Conservation (phyloP, 108 stramenopile species). For the Cyclotella atomus region DNA sequence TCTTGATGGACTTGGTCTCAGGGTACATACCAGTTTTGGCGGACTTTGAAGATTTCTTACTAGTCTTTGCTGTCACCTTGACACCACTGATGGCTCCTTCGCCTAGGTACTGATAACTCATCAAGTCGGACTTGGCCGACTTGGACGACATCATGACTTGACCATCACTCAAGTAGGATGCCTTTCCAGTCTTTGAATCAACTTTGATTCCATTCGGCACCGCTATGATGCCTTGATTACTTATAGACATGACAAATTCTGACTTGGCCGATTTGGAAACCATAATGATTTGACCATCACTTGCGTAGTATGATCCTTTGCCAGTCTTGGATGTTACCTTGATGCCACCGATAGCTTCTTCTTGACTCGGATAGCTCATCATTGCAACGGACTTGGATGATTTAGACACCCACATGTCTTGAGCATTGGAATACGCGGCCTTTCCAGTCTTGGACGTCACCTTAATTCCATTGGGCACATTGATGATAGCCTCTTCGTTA, state of each 20-base stretch:
- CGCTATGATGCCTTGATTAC: neutral
- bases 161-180: slow-evolving; percentile 3
- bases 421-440: neutral
- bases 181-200: neutral
- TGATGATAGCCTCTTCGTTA: neutral
- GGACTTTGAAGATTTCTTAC: neutral
- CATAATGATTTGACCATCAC: neutral
- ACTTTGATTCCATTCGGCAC: neutral
- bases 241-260: neutral
- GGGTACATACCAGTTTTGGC: neutral
- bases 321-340: slow-evolving; percentile 4
- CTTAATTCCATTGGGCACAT: neutral
- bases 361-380: neutral
- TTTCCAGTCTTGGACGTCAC: neutral
- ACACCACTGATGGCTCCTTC: neutral
- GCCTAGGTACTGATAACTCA: neutral
- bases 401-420: neutral
- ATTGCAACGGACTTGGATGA: neutral
- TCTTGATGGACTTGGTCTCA: neutral
- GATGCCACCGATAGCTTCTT: neutral
- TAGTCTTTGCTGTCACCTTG: neutral
- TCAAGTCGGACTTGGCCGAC: neutral
- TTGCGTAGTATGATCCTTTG: neutral
- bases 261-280: neutral
- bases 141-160: slow-evolving; percentile 1